Evolutionary conservation across 1,284 basidiomycete genomes (phyloP), one percentile per base, ranked within the genome.

Genomic region (Apiotrichum sp.): DNA sequence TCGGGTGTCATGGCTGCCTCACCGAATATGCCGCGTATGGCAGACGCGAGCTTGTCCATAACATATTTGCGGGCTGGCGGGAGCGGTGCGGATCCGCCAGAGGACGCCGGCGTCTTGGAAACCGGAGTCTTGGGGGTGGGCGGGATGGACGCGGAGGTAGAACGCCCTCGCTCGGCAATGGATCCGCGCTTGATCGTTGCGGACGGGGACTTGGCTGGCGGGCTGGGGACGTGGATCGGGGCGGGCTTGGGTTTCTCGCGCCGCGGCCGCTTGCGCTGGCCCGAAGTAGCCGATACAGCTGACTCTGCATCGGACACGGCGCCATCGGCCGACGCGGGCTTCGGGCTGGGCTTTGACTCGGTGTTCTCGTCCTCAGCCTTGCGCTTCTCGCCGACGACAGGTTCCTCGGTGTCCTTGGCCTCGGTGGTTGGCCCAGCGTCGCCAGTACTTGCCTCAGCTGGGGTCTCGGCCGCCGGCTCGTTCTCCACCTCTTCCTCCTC

Each of bases 61-160:
- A 72, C 68, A 43, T 67, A 69, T 40, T 61, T 58, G 14, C 73
- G 58, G 4, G 68, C 67, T 1, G 71, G 67, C 1, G 66, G 68
- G 4, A 72, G 61, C 8, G 36, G 6, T 3, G 11, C 47, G 16
- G 47, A 7, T 31, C 11, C 34, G 36, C 31, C 35, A 33, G 10
- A 8, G 6, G 44, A 32, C 4, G 16, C 36, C n/a, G 34, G 16
- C n/a, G 6, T 10, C 10, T n/a, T 7, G 5, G 46, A 47, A 6
- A 22, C 13, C 14, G 46, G 46, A 1, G 46, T 36, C 46, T 47
- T 47, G 32, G 45, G 7, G 0, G 36, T 32, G 16, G 11, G 40
- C 11, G 40, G 40, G n/a, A 16, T 41, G 9, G 40, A 41, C 2
- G 13, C 40, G 6, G 40, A 41, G 10, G 36, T 14, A 14, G 36